These are phyloP conservation scores for Pseudopyrenochaeta lycopersici DNA, from an alignment of 2,329 filamentous ascomycete species.

Conservation along the genomic window DNA sequence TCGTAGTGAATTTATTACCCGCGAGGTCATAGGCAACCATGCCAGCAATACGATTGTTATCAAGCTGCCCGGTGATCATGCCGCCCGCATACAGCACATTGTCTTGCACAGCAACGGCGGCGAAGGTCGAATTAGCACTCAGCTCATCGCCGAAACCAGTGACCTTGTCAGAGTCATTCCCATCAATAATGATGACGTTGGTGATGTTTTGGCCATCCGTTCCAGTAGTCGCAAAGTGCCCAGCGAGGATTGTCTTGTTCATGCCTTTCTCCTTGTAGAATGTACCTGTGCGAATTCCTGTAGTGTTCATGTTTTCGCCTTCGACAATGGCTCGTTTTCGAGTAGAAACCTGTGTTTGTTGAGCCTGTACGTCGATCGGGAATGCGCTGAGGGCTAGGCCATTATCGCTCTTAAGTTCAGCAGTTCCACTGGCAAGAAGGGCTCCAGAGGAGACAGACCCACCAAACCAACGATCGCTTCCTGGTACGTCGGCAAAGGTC, in stretches of 20 bases:
- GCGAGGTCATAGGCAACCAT: slow-evolving; percentile 82
- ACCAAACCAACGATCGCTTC: slow-evolving; percentile 72
- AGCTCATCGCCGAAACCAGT: slow-evolving; percentile 75
- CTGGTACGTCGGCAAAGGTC: slow-evolving; percentile 72
- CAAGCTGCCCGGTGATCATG: slow-evolving; percentile 74
- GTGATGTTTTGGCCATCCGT: slow-evolving; percentile 75
- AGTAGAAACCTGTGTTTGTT: slow-evolving; percentile 39
- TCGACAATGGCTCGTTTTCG: slow-evolving; percentile 54
- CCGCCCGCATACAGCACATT: slow-evolving; percentile 82
- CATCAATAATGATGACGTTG: slow-evolving; percentile 85
- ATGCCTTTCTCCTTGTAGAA: slow-evolving; percentile 76
- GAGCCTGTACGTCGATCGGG: slow-evolving; percentile 32
- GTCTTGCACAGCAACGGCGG: slow-evolving; percentile 65
- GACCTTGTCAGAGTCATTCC: slow-evolving; percentile 70
- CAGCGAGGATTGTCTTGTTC: slow-evolving; percentile 88
- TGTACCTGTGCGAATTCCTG: slow-evolving; percentile 78
- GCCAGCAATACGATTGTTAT: slow-evolving; percentile 71
- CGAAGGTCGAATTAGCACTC: slow-evolving; percentile 76
- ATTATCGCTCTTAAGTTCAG: slow-evolving; percentile 62
- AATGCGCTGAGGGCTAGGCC: slow-evolving; percentile 57
- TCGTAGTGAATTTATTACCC: slow-evolving; percentile 66
- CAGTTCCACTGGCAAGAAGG: slow-evolving; percentile 77
- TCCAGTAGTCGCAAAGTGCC: slow-evolving; percentile 79
- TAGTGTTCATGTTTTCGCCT: slow-evolving; percentile 58
- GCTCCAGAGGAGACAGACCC: slow-evolving; percentile 83